These are phyloP conservation scores for Actinidia arguta DNA, from an alignment of 179 eudicot genomes.

Conservation along the genomic window DNA sequence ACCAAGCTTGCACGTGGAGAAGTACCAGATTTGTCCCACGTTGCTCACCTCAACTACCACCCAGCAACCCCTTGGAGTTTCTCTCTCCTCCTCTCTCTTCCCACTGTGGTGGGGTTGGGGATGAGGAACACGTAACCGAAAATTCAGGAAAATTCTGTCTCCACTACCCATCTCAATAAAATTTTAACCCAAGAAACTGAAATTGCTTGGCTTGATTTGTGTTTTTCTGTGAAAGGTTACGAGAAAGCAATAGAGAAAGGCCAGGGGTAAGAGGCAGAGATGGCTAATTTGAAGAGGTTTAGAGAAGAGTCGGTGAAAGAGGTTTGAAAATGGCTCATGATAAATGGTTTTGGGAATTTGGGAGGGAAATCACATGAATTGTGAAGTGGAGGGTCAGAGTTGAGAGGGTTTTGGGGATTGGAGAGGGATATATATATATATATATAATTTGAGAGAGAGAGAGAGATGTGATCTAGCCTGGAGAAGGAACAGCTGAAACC, in stretches of 20 bases:
- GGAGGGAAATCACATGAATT: too few species aligned
- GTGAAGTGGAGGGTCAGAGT: too few species aligned
- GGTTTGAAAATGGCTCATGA: conserved; percentile 56
- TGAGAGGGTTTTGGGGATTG: background rate
- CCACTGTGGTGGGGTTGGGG: conserved; percentile 23
- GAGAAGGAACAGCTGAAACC: background rate
- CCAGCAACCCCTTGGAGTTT: conserved; percentile 58
- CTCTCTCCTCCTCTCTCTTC: conserved; percentile 24
- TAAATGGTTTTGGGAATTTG: background rate
- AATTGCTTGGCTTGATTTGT: background rate
- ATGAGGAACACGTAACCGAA: conserved; percentile 21
- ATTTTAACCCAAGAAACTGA: background rate
- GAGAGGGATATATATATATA: background rate
- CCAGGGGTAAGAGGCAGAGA: conserved; percentile 49
- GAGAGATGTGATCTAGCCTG: too few species aligned
- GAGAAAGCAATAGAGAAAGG: conserved; percentile 27
- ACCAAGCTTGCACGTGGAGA: too few species aligned
- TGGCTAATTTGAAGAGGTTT: conserved; percentile 45
- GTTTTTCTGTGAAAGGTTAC: background rate
- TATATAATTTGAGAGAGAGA: too few species aligned
- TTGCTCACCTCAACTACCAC: too few species aligned
- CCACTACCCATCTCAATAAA: conserved; percentile 13
- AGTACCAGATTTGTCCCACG: too few species aligned
- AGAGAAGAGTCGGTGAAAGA: conserved; percentile 53
- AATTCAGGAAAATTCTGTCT: conserved; percentile 15